Base-by-base conservation (phyloP, 257 asterid species). In the Asclepias syriaca region DNA sequence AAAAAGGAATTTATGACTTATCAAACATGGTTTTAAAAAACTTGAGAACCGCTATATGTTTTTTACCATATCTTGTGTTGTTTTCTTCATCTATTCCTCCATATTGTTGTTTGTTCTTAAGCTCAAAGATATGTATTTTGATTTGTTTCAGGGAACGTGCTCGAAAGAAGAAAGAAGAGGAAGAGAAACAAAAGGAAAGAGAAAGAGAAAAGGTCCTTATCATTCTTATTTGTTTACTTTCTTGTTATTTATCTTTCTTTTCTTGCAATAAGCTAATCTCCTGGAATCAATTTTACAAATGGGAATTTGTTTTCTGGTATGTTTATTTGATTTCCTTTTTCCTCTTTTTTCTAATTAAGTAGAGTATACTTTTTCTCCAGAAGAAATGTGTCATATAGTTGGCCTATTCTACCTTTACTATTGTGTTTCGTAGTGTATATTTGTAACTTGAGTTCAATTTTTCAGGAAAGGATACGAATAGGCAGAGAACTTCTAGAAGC, bases 401-500 rank as follows among this genome's bases (percentile, higher is more conserved):
- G 37, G 48, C 51, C 2, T 71, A 6, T 43, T 71, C 29, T 16
- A 4, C 68, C 37, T 66, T 67, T 49, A 21, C 54, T 65, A 48
- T 61, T 32, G 43, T 61, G 22, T 65, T 40, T 22, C 72, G 72
- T 67, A 40, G 34, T 70, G 72, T 49, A 55, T 34, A 63, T 57
- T 61, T 39, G 57, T 74, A 39, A 80, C 70, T 61, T 71, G 45
- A 69, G 76, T 73, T 75, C 71, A 32, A 12, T 71, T 51, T 51
- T 81, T 72, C 93, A 95, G 99, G 98, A 95, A 84, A 87, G 99
- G 86, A 82, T 95, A 73, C 90, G 97, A 71, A 65, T 81, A 22
- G 98, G 98, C 45, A 92, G 81, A 80, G 98, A 92, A 76, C 84
- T 95, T 69, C 96, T 92, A 73, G 99, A 92, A 86, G 98, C 98